Evolutionary conservation across 1,139 yeast species (phyloP), one percentile per base, ranked within the genome.

Genomic region (Kodamaea plutei): DNA sequence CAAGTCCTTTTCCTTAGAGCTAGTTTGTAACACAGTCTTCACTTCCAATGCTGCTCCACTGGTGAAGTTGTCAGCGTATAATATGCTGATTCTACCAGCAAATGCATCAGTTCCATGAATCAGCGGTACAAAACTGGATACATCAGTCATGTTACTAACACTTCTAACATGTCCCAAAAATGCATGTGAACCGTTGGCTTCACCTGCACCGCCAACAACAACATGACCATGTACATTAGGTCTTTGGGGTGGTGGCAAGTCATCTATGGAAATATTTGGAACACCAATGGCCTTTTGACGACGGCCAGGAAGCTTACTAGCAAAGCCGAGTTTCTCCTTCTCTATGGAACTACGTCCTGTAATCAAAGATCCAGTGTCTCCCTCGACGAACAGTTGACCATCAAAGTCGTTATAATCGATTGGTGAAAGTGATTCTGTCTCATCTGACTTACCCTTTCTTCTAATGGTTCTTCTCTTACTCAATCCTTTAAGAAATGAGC

Each of bases 1-100:
- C 25, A 89, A 47, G 30, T 71, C 81, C 48, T 76, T 82, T 33
- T 68, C 62, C 43, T 70, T 76, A 6, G 71, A 66, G 4, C 69
- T 52, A 10, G 79, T 69, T 30, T 72, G 64, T 44, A 82, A 54
- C 2, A 67, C 48, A 3, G 74, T 76, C 47, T 67, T 78, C 22
- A 81, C 67, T 36, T 69, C 77, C 28, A 78, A 48, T 6, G 50
- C 40, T 6, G 51, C 34, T 8, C 34, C 37, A 12, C 25, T 23
- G 10, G 27, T 25, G 29, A 58, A 53, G 3, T 73, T 74, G 6
- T 40, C 32, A 2, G 70, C 68, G 2, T 69, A 58, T 15, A 74
- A 50, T 30, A 81, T 55, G 4, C 69, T 69, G 28, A 79, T 47
- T 38, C 77, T 59, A 23, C 88, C 88, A 5, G 79, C 73, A 35